These are phyloP conservation scores for Saururus chinensis DNA, from an alignment of 164 flowering plant species.

Conservation along the genomic window DNA sequence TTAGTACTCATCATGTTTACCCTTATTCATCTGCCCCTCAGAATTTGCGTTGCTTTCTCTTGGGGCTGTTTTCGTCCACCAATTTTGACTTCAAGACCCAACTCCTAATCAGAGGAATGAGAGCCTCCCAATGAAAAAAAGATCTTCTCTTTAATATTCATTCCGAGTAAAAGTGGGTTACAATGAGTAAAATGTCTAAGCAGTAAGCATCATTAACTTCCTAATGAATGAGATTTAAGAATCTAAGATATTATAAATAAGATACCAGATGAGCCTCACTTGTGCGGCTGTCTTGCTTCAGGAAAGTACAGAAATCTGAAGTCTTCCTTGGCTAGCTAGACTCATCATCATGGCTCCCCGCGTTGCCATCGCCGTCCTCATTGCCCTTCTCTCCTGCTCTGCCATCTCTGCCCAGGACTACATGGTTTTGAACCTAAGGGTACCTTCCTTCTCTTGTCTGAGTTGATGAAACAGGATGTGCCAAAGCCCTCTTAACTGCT, in stretches of 20 bases:
- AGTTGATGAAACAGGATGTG: no score
- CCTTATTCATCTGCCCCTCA: no score
- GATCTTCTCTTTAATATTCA: no score
- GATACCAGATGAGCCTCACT: neutral
- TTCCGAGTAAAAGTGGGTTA: no score
- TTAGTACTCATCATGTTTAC: no score
- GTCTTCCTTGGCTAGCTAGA: neutral
- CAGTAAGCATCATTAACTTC: no score
- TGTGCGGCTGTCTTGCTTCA: neutral
- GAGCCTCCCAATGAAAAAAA: neutral
- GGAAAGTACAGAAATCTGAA: neutral
- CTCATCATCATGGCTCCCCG: neutral
- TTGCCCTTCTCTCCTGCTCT: slow-evolving; percentile 1
- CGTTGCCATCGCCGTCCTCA: neutral
- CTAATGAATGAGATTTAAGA: neutral
- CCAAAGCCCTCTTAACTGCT: no score
- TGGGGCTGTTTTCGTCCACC: no score
- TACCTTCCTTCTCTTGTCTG: neutral
- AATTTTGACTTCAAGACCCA: no score
- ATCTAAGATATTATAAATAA: neutral
- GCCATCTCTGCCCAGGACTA: neutral
- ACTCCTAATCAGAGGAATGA: no score
- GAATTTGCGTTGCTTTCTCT: no score
- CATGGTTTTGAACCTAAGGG: neutral
- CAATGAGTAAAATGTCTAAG: no score